Evolutionary conservation across 768 basidiomycete species (phyloP), one percentile per base, ranked within the genome.

Genomic region (Tylopilus felleus): DNA sequence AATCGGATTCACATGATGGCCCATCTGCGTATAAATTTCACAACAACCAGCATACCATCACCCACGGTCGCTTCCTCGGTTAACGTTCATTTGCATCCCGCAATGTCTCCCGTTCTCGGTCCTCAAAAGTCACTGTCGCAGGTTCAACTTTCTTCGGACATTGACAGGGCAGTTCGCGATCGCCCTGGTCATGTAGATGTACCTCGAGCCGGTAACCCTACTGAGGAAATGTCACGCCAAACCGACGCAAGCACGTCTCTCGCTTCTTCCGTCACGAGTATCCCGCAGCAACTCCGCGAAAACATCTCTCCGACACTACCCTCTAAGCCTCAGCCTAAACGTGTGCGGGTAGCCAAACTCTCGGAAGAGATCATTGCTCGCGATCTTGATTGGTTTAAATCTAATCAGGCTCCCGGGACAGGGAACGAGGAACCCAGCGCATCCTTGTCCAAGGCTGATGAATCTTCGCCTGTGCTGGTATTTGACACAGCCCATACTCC

Each of bases 301-400:
- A 42, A 19, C 8, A 14, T 27, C 17, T 39, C 59, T 2, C 9
- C 57, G 9, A 16, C 52, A 7, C 31, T 50, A 29, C 13, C 48
- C 8, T 27, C 47, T 14, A 70, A 59, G 21, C 70, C 62, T 36
- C 64, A 70, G 4, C 69, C 70, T 13, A 70, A 60, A 42, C 68
- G 69, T 23, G 28, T 35, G 28, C 57, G 59, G 35, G 59, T 47
- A 53, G 51, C 59, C 4, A 63, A 65, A 21, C 55, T 71, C 28
- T 29, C 61, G 8, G 63, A 65, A 17, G 58, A 57, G 9, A 55
- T 72, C 14, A 41, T 61, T 31, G 61, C 67, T 14, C 69, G 68
- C 35, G 69, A 70, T 38, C 57, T 70, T 36, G 61, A 69, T 39
- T 70, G 65, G 61, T 71, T 61, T 25, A 71, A 60, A 40, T 51